Percentiles rank a stretch among this genome's conserved stretches.
Conservation (phyloP, 441 rosid species). For the Brassica hybrid region DNA sequence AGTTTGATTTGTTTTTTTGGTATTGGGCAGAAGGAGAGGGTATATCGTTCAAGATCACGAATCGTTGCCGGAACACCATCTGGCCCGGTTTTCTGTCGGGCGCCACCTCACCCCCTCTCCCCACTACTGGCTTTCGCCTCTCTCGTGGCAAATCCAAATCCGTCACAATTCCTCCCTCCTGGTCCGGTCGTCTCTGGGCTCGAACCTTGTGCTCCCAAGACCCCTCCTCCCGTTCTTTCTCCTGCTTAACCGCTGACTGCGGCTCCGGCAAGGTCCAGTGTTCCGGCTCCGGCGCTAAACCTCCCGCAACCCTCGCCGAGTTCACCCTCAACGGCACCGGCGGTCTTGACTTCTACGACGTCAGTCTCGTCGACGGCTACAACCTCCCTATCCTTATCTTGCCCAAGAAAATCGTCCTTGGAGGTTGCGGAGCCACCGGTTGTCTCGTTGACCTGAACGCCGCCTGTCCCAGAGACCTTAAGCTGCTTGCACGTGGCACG, state of each 20-base stretch:
- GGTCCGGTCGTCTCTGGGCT: slow-evolving; percentile 89
- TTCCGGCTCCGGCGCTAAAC: slow-evolving; percentile 66
- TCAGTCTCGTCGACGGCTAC: slow-evolving; percentile 84
- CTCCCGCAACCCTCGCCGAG: slow-evolving; percentile 87
- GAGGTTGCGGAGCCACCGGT: slow-evolving; percentile 78
- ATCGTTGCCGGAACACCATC: slow-evolving; percentile 71
- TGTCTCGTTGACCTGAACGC: slow-evolving; percentile 76
- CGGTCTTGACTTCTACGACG: slow-evolving; percentile 81
- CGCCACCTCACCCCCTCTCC: slow-evolving; percentile 61
- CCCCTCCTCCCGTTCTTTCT: slow-evolving; percentile 51
- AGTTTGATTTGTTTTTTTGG: background rate
- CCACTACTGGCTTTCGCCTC: slow-evolving; percentile 83
- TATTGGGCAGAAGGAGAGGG: slow-evolving; percentile 48
- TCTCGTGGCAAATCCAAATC: slow-evolving; percentile 57
- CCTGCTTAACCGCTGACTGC: slow-evolving; percentile 73
- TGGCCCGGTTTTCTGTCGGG: slow-evolving; percentile 95
- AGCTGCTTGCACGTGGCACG: slow-evolving; percentile 45
- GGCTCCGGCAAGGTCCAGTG: slow-evolving; percentile 71
- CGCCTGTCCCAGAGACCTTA: slow-evolving; percentile 68
- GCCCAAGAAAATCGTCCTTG: slow-evolving; percentile 47
- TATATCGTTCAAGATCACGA: slow-evolving; percentile 70
- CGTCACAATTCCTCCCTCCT: slow-evolving; percentile 53
- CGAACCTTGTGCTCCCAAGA: slow-evolving; percentile 56
- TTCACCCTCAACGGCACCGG: slow-evolving; percentile 75
- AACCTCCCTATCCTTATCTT: slow-evolving; percentile 73